A percentile compares a stretch with the other conserved stretches of the same genome.
These are phyloP conservation scores for Amylocystis lapponica DNA, from an alignment of 768 basidiomycete species.

Conservation along the genomic window DNA sequence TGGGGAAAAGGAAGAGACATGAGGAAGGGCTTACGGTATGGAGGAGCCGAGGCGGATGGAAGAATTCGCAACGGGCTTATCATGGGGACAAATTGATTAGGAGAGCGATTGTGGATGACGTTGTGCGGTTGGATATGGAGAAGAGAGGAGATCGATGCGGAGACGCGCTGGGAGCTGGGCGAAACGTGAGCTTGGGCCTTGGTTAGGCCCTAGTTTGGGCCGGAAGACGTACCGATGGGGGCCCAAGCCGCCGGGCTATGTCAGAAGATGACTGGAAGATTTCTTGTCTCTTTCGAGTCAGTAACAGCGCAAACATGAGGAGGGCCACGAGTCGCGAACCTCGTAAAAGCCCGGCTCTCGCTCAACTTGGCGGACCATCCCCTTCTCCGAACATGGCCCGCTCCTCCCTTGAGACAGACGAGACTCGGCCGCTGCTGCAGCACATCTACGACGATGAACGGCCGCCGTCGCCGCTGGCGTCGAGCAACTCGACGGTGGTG, in stretches of 20 bases:
- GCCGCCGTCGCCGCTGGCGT: constrained; percentile 2
- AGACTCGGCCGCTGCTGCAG: constrained; percentile 17
- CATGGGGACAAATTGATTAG: background rate
- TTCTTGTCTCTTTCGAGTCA: no score
- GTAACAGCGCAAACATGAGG: constrained; percentile 4
- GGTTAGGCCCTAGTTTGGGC: no score
- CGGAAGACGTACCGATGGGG: no score
- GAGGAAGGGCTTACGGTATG: constrained; percentile 6
- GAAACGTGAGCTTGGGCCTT: no score
- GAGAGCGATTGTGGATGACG: no score
- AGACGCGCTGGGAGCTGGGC: no score
- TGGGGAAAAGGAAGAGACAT: constrained; percentile 7
- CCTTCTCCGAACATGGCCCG: background rate
- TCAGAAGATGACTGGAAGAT: no score
- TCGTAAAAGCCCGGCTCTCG: background rate
- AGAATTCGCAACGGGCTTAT: background rate
- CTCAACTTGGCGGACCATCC: no score
- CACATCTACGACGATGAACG: background rate
- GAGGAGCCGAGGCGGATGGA: background rate
- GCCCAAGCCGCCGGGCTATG: no score
- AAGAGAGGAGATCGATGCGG: no score
- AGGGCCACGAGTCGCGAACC: constrained; percentile 2
- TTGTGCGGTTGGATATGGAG: no score
- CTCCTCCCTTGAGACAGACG: constrained; percentile 1
- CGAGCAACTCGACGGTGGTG: constrained; percentile 4